phyloP scores from a whole-genome alignment of 1,139 yeast species.

The Pichia kudriavzevii region DNA sequence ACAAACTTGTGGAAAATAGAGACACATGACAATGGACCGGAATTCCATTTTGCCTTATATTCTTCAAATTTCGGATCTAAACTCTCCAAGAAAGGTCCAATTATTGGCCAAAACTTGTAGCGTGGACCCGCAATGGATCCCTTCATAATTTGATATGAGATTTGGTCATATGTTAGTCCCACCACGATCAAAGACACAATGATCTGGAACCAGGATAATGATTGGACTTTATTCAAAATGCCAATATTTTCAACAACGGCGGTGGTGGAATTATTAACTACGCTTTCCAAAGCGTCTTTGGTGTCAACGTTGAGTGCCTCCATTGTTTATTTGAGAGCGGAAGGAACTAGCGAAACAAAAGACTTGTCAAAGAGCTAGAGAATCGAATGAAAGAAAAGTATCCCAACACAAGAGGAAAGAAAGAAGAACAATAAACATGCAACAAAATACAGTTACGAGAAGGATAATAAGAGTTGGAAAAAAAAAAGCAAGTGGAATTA shows the following conservation, averaged over 20 bases:
- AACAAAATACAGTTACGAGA: neutral
- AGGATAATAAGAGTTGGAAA: neutral
- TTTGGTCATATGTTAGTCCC: slow-evolving; percentile 68
- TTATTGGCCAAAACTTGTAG: slow-evolving; percentile 83
- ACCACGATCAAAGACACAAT: slow-evolving; percentile 42
- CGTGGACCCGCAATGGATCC: slow-evolving; percentile 88
- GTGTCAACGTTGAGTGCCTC: slow-evolving; percentile 3
- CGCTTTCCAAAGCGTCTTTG: slow-evolving; percentile 3
- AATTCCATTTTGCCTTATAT: slow-evolving; percentile 85
- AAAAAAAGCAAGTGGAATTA: neutral
- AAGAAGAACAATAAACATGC: neutral
- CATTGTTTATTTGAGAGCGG: slow-evolving; percentile 1
- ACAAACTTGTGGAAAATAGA: slow-evolving; percentile 97
- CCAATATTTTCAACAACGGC: slow-evolving; percentile 1
- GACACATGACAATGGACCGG: slow-evolving; percentile 92
- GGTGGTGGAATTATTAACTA: slow-evolving; percentile 6
- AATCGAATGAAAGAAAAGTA: neutral
- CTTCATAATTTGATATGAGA: slow-evolving; percentile 67
- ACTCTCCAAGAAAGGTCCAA: slow-evolving; percentile 95
- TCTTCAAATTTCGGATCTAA: slow-evolving; percentile 94
- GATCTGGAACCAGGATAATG: slow-evolving; percentile 43
- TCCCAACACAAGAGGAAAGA: slow-evolving; percentile 2
- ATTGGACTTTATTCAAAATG: slow-evolving; percentile 3
- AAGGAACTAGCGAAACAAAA: neutral
- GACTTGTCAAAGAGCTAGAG: neutral